phyloP scores from a whole-genome alignment of 75 land plant genomes.

The Sequoia sempervirens region DNA sequence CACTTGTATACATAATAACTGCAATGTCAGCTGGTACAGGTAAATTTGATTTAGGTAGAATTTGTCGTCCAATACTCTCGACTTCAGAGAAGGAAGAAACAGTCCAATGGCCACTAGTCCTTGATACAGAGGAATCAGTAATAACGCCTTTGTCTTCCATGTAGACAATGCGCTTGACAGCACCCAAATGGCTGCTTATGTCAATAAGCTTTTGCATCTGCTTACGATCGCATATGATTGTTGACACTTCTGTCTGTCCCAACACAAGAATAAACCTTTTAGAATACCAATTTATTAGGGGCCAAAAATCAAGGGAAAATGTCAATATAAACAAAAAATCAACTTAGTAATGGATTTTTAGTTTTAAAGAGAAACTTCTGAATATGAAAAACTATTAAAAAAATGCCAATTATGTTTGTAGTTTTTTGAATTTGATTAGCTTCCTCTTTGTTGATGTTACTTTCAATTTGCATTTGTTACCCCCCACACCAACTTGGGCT shows the following conservation, averaged over 20 bases:
- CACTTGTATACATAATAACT: constrained; percentile 96
- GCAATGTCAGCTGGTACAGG: constrained; percentile 67
- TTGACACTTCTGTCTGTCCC: constrained; percentile 73
- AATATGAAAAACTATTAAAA: neutral
- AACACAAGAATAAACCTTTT: neutral
- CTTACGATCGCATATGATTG: constrained; percentile 80
- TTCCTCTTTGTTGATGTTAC: too few species aligned
- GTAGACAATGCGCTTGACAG: constrained; percentile 54
- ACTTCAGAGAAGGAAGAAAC: constrained; percentile 52
- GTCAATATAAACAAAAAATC: neutral
- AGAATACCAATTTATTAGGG: neutral
- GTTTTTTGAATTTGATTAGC: neutral
- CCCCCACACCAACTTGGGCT: too few species aligned
- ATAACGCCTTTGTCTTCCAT: constrained; percentile 47
- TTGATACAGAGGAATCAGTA: constrained; percentile 14
- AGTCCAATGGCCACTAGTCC: constrained; percentile 28
- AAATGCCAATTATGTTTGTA: neutral
- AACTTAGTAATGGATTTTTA: neutral
- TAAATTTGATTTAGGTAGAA: constrained; percentile 43
- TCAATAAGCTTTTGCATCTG: constrained; percentile 60
- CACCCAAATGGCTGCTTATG: constrained; percentile 42
- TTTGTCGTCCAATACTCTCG: constrained; percentile 50
- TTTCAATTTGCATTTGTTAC: too few species aligned
- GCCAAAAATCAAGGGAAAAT: neutral
- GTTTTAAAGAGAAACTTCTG: neutral